These are phyloP conservation scores for Oryza longistaminata DNA, from an alignment of 176 grass and related monocot genomes.

Conservation along the genomic window DNA sequence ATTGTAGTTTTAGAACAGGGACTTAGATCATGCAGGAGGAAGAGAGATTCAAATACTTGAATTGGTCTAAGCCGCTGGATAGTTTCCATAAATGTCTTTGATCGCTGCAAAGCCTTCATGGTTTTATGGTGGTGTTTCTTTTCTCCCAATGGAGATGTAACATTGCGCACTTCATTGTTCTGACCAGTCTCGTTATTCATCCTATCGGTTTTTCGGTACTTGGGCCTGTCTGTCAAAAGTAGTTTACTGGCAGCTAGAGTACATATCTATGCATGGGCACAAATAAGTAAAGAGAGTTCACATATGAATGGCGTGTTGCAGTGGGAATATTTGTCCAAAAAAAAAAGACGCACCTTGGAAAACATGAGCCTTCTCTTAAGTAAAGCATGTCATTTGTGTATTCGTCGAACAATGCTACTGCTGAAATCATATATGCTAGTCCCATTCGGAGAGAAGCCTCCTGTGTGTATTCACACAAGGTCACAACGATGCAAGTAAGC, in stretches of 20 bases:
- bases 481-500: not conserved
- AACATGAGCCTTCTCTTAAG: constrained; percentile 87
- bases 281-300: constrained; percentile 14
- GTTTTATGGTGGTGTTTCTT: constrained; percentile 29
- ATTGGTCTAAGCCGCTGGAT: constrained; percentile 69
- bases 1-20: not conserved
- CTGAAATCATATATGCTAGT: constrained; percentile 71
- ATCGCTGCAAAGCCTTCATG: constrained; percentile 42
- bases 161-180: constrained; percentile 22
- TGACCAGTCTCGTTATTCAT: constrained; percentile 21
- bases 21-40: not conserved
- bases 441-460: constrained; percentile 77
- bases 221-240: constrained; percentile 68
- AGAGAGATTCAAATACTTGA: constrained; percentile 52
- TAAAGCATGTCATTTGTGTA: constrained; percentile 95
- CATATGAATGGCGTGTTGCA: not conserved
- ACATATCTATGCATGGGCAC: not conserved
- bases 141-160: constrained; percentile 12
- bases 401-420: constrained; percentile 78
- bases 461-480: constrained; percentile 8
- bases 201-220: constrained; percentile 63
- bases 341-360: constrained; percentile 61
- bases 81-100: constrained; percentile 62
- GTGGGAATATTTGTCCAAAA: not conserved
- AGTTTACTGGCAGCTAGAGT: constrained; percentile 34